Evolutionary conservation across 2,329 filamentous ascomycete species (phyloP).

Genomic region (Simplicillium sp.): DNA sequence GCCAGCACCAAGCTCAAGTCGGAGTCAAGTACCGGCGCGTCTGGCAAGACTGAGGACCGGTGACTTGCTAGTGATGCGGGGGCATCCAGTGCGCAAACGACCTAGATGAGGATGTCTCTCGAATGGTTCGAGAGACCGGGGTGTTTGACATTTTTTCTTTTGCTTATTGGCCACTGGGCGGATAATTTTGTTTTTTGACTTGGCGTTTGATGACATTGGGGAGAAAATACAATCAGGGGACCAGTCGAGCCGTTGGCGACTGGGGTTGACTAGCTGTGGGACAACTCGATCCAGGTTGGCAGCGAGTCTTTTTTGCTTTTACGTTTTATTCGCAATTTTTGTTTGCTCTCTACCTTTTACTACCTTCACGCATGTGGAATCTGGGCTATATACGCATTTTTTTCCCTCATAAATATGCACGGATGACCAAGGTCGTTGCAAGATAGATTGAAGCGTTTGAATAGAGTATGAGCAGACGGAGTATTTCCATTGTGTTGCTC

Average conservation of each 20-base stretch:
- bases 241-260: slow-evolving; percentile 1
- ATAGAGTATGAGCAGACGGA: slow-evolving; percentile 1
- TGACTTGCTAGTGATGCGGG: neutral
- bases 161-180: neutral
- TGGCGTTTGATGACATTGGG: slow-evolving; percentile 3
- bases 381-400: too few relatives aligned
- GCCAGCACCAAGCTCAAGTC: slow-evolving; percentile 20
- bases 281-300: slow-evolving; percentile 10
- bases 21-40: slow-evolving; percentile 12
- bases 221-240: neutral
- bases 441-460: slow-evolving; percentile 1
- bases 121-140: neutral
- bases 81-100: too few relatives aligned
- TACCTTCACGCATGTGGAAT: too few relatives aligned
- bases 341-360: too few relatives aligned
- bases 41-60: slow-evolving; percentile 13
- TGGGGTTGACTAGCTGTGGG: slow-evolving; percentile 8
- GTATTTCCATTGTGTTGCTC: too few relatives aligned
- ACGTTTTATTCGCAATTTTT: too few relatives aligned
- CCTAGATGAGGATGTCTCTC: neutral
- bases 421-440: too few relatives aligned
- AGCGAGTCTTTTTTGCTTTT: slow-evolving; percentile 1
- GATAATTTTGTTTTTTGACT: neutral
- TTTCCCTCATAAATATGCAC: too few relatives aligned
- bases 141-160: neutral